A percentile compares a stretch with the other conserved stretches of the same genome.
These are phyloP conservation scores for Pholiota conissans DNA, from an alignment of 768 basidiomycete species.

Conservation along the genomic window DNA sequence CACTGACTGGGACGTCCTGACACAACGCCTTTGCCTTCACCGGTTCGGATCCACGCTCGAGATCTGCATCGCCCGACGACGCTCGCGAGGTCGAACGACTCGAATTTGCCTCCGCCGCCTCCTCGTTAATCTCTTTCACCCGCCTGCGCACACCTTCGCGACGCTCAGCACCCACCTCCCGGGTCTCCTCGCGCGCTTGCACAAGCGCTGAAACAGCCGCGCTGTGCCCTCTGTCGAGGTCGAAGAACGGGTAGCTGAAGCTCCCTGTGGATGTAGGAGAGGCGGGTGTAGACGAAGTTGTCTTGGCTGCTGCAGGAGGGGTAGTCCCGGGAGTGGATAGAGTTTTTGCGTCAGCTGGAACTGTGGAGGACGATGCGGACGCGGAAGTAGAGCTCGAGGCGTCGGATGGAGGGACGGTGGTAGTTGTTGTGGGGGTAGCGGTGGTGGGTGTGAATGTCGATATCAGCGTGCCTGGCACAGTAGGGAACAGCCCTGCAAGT, in stretches of 20 bases:
- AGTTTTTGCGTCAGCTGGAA: too few relatives aligned
- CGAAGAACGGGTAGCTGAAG: slow-evolving; percentile 31
- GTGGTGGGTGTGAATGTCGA: not conserved
- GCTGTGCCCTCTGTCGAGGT: slow-evolving; percentile 45
- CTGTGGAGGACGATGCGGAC: too few relatives aligned
- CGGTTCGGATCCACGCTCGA: not conserved
- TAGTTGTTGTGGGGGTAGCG: not conserved
- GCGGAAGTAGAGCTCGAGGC: not conserved
- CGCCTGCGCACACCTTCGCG: slow-evolving; percentile 50
- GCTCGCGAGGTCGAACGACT: not conserved
- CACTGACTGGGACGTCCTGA: not conserved
- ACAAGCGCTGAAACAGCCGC: slow-evolving; percentile 59
- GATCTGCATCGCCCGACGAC: not conserved
- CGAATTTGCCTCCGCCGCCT: not conserved
- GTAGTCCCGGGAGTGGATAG: too few relatives aligned
- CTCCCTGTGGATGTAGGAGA: not conserved
- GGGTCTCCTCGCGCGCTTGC: slow-evolving; percentile 57
- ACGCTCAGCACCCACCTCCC: slow-evolving; percentile 52
- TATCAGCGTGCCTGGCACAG: not conserved
- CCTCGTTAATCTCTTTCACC: slow-evolving; percentile 35
- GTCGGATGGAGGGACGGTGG: not conserved
- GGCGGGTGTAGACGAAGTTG: not conserved
- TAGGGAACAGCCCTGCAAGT: not conserved
- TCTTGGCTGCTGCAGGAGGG: too few relatives aligned
- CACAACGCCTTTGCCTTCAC: not conserved